Base-by-base conservation (phyloP, 306 rosid genomes). In the Oemleria cerasiformis region DNA sequence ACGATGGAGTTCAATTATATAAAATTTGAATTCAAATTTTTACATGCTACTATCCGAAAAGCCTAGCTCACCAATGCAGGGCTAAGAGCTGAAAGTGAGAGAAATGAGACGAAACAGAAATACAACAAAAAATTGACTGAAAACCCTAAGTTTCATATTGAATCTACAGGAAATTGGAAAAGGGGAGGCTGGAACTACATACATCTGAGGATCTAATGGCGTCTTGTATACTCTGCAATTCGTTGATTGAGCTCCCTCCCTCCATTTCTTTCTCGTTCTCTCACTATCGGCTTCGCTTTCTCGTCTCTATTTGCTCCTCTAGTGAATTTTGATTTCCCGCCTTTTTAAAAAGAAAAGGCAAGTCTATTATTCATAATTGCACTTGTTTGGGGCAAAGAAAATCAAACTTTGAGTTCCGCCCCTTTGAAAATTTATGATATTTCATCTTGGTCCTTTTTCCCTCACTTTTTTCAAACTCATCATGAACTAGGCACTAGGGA, bases 151-250 rank as follows among this genome's bases (percentile, higher is more conserved):
- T 6, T 57, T 19, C 7, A 23, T 43, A 42, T 34, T 34, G 53
- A 65, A 69, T 1, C n/a, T 9, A 62, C 30, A 0, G 34, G 49
- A 44, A 21, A 45, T 14, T 43, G 7, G 72, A 67, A 77, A 71
- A 45, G n/a, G 20, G 9, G 61, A 51, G 53, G 21, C 30, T 55
- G 64, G 68, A 42, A 30, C 25, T 47, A 47, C 86, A 86, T 86
- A 83, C 97, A 84, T 91, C 97, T 8, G 96, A 89, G 64, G 92
- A 87, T 71, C 78, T 79, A 72, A 94, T 85, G 75, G 92, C 87
- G 38, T 83, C 85, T 23, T 87, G 65, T 9, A 89, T 64, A 63
- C 77, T 73, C 79, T 79, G 95, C 63, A 88, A 65, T 11, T 85
- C 78, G 67, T 43, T 65, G 80, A 44, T 47, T 80, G 82, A 88